Percentiles rank a stretch among this genome's conserved stretches.
phyloP scores from a whole-genome alignment of 495 filamentous ascomycete genomes.

The Neurospora sp. region DNA sequence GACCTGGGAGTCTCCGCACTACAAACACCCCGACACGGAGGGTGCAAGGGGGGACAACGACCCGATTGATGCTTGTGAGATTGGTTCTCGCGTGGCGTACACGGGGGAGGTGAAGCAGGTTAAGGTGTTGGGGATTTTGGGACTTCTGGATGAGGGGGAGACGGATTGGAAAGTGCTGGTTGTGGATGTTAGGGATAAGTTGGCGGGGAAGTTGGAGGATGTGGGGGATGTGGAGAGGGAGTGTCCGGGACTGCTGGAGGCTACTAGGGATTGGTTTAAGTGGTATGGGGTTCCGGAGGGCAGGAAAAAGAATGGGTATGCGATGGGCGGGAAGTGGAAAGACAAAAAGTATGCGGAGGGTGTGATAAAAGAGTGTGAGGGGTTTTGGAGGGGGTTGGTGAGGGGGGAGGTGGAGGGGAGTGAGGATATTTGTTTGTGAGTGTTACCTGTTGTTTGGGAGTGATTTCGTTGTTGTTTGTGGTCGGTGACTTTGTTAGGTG shows the following conservation, averaged over 20 bases:
- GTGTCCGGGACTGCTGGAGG: conserved; percentile 17
- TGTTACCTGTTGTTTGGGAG: background rate
- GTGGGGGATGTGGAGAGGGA: conserved; percentile 17
- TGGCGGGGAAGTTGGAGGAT: conserved; percentile 13
- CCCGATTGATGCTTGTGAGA: conserved; percentile 16
- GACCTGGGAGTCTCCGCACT: conserved; percentile 17
- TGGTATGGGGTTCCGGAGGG: conserved; percentile 19
- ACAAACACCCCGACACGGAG: background rate
- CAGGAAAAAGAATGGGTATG: conserved; percentile 6
- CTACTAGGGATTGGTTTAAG: conserved; percentile 20
- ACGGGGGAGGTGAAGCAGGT: conserved; percentile 13
- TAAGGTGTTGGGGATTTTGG: conserved; percentile 23
- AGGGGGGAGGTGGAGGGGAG: conserved; percentile 8
- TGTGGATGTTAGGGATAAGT: conserved; percentile 17
- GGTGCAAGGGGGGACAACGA: conserved; percentile 13
- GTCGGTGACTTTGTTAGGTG: too few relatives aligned
- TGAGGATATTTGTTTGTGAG: conserved; percentile 9
- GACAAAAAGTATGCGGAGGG: conserved; percentile 3
- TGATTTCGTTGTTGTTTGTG: too few relatives aligned
- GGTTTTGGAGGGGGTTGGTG: conserved; percentile 13
- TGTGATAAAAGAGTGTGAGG: conserved; percentile 10
- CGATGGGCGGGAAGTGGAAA: background rate
- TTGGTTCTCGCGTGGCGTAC: conserved; percentile 1
- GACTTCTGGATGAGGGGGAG: conserved; percentile 23
- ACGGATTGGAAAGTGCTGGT: conserved; percentile 29